phyloP scores from a whole-genome alignment of 768 basidiomycete species.

The Mycena maculata region DNA sequence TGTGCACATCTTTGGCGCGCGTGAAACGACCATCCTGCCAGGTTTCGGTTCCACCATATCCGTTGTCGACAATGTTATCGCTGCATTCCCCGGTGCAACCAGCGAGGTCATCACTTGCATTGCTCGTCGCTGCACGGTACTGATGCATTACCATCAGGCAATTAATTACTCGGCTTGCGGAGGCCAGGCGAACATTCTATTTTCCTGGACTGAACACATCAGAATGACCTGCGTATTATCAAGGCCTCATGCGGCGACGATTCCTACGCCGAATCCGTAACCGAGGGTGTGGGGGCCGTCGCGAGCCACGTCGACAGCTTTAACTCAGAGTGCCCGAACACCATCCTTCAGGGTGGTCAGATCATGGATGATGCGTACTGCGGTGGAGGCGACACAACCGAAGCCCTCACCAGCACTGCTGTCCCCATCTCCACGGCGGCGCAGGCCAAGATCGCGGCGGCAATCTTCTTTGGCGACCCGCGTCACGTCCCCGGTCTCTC shows the following conservation, averaged over 20 bases:
- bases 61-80: slow-evolving; percentile 43
- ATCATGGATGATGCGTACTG: slow-evolving; percentile 50
- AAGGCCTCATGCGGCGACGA: slow-evolving; percentile 48
- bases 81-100: slow-evolving; percentile 45
- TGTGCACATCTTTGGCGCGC: slow-evolving; percentile 50
- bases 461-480: slow-evolving; percentile 51
- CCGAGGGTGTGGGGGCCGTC: slow-evolving; percentile 45
- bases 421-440: slow-evolving; percentile 46
- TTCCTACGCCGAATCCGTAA: slow-evolving; percentile 46
- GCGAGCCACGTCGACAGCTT: slow-evolving; percentile 46
- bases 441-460: slow-evolving; percentile 46
- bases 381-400: slow-evolving; percentile 48
- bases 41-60: slow-evolving; percentile 46
- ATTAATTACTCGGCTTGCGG: slow-evolving; percentile 53
- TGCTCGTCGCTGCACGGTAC: too few relatives aligned
- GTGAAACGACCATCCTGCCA: slow-evolving; percentile 46
- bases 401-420: slow-evolving; percentile 42
- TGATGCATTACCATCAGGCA: slow-evolving; percentile 16
- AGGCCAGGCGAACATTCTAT: slow-evolving; percentile 44
- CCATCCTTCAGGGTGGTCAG: slow-evolving; percentile 48
- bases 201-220: too few relatives aligned
- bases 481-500: slow-evolving; percentile 46
- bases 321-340: slow-evolving; percentile 46
- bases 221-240: too few relatives aligned
- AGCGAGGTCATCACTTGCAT: slow-evolving; percentile 45